These are phyloP conservation scores for Cyclotella kingstonii DNA, from an alignment of 108 stramenopile species.

Conservation along the genomic window DNA sequence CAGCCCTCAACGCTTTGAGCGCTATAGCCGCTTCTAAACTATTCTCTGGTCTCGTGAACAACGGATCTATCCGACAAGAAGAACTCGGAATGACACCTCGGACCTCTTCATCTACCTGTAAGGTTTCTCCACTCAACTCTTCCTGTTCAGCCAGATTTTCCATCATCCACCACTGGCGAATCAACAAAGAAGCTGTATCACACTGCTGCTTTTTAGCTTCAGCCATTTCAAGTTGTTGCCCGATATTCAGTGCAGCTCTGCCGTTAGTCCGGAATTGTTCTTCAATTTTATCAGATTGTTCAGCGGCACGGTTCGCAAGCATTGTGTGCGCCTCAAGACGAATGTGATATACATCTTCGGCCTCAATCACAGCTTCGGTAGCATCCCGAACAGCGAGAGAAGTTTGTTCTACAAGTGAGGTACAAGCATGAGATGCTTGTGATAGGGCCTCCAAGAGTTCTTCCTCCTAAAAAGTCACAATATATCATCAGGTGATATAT, in stretches of 20 bases:
- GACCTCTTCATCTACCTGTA: slow-evolving; percentile 76
- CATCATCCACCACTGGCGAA: slow-evolving; percentile 88
- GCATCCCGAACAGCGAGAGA: slow-evolving; percentile 61
- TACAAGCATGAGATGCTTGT: slow-evolving; percentile 67
- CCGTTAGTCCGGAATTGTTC: slow-evolving; percentile 78
- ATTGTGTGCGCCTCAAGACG: slow-evolving; percentile 75
- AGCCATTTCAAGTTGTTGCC: slow-evolving; percentile 78
- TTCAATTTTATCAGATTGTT: slow-evolving; percentile 70
- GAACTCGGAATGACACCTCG: slow-evolving; percentile 57
- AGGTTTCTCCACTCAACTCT: slow-evolving; percentile 51
- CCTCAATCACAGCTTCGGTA: slow-evolving; percentile 53
- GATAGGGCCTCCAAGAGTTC: slow-evolving; percentile 65
- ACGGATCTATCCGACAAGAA: slow-evolving; percentile 74
- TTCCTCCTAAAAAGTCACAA: no score
- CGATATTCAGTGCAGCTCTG: slow-evolving; percentile 77
- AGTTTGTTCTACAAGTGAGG: slow-evolving; percentile 60
- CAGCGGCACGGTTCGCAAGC: slow-evolving; percentile 58
- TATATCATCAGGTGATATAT: background rate
- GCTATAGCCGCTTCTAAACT: slow-evolving; percentile 71
- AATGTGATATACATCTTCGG: slow-evolving; percentile 73
- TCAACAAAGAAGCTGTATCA: slow-evolving; percentile 69
- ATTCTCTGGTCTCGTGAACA: slow-evolving; percentile 70
- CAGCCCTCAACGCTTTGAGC: slow-evolving; percentile 66
- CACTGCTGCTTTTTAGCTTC: slow-evolving; percentile 79
- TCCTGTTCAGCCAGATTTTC: slow-evolving; percentile 82